Evolutionary conservation across 768 basidiomycete species (phyloP).

Genomic region (Mycena kentingensis): DNA sequence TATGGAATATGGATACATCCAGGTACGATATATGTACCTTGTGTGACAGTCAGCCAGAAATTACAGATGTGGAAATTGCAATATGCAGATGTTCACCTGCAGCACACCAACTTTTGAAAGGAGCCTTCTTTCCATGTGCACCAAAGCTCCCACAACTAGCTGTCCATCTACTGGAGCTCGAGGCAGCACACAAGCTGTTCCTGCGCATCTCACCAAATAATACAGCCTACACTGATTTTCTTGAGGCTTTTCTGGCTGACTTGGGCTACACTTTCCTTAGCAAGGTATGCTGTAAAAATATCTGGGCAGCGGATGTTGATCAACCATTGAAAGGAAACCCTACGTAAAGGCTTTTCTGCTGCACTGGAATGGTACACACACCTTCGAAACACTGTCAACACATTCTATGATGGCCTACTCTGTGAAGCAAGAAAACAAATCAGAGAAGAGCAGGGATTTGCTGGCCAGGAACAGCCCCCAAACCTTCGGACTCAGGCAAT

Average conservation of each 20-base stretch:
- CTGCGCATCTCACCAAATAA: constrained; percentile 3
- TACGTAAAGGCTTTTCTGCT: constrained; percentile 27
- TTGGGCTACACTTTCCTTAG: constrained; percentile 1
- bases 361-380: constrained; percentile 31
- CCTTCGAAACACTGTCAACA: neutral
- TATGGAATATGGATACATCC: too few species aligned
- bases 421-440: neutral
- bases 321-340: constrained; percentile 20
- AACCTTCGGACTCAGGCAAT: neutral
- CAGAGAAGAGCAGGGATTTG: neutral
- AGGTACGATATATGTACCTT: too few species aligned
- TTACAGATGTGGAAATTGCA: neutral
- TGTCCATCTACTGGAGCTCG: neutral
- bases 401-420: neutral
- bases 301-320: neutral
- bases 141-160: neutral
- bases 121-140: neutral
- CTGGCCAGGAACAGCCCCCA: neutral
- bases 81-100: neutral
- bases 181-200: neutral
- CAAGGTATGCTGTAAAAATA: neutral
- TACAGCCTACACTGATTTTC: neutral
- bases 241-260: neutral
- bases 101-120: neutral
- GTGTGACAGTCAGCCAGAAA: too few species aligned